Base-by-base conservation (phyloP, 192 early-diverging fungal genomes). In the Linnemannia exigua region DNA sequence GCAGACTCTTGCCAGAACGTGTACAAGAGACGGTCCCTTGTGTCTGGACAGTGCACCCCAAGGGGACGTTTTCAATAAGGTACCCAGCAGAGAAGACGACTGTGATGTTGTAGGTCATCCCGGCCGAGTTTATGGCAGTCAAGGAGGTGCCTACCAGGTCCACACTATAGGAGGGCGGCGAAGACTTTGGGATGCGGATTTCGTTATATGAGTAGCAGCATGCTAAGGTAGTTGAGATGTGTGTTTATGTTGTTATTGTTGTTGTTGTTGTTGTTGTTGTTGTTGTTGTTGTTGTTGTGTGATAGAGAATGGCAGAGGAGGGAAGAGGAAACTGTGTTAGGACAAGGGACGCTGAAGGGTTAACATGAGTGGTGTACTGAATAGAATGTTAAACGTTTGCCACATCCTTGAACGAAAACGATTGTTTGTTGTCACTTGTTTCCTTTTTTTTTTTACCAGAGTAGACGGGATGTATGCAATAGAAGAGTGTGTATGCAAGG, bases 171-270 rank as follows among this genome's bases (percentile, higher is more conserved):
- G 67, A 22, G 36, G 67, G 1, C 4, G 50, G 35, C 0, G 50
- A 36, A 15, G 51, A 4, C n/a, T 33, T 44, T 48, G 75, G 3
- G 77, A 54, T 58, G 5, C 35, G 50, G 44, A 16, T 12, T 31
- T 63, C 58, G 12, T 25, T 63, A 3, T 63, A 63, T 63, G 9
- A 12, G 58, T 71, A 78, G 33, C 77, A 78, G 69, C 77, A 78
- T 46, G 70, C 77, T 78, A 48, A 20, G 19, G 28, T 17, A 9
- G 41, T 6, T 44, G 41, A 44, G 41, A 6, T 44, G 41, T 44
- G 9, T 44, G 41, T 44, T n/a, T 44, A 9, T 44, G 41, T 44
- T 44, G 41, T n/a, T n/a, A n/a, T n/a, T 44, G 41, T 44, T 44
- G 41, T n/a, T 9, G 41, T 44, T 44, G 41, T n/a, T 44, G 41